A percentile compares a stretch with the other conserved stretches of the same genome.
Evolutionary conservation across 2,329 filamentous ascomycete species (phyloP).

Genomic region (Tolypocladium capitatum): DNA sequence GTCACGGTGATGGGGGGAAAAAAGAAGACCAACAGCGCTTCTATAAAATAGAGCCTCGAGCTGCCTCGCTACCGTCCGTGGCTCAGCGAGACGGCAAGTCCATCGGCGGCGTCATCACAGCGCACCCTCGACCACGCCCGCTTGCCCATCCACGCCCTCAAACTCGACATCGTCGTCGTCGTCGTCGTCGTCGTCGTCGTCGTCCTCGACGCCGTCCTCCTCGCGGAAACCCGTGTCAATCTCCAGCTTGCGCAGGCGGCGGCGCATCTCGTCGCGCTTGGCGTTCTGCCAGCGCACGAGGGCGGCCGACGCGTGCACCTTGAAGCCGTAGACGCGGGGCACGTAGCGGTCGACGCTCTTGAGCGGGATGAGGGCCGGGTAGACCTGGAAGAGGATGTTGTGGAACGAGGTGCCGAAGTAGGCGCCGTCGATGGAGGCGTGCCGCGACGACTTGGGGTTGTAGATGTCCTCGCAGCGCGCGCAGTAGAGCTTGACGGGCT

Average conservation of each 20-base stretch:
- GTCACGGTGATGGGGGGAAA: not conserved
- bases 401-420: conserved; percentile 98
- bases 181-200: conserved; percentile 44
- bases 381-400: conserved; percentile 98
- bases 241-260: conserved; percentile 54
- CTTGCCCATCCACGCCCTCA: conserved; percentile 21
- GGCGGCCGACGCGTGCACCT: conserved; percentile 79
- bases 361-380: conserved; percentile 73
- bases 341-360: conserved; percentile 81
- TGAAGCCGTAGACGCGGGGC: conserved; percentile 87
- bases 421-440: conserved; percentile 89
- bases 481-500: conserved; percentile 94
- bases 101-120: conserved; percentile 5
- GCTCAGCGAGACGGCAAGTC: not conserved
- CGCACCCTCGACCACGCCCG: conserved; percentile 13
- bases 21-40: not conserved
- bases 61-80: not conserved
- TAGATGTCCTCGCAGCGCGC: conserved; percentile 95
- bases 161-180: conserved; percentile 34
- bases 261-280: conserved; percentile 70
- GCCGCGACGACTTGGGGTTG: conserved; percentile 94
- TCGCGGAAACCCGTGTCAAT: conserved; percentile 74
- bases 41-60: not conserved
- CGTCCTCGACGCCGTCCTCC: conserved; percentile 44
- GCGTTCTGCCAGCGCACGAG: conserved; percentile 83